A percentile compares a stretch with the other conserved stretches of the same genome.
Evolutionary conservation across 495 filamentous ascomycete genomes (phyloP).

Genomic region (Neurospora sp.): DNA sequence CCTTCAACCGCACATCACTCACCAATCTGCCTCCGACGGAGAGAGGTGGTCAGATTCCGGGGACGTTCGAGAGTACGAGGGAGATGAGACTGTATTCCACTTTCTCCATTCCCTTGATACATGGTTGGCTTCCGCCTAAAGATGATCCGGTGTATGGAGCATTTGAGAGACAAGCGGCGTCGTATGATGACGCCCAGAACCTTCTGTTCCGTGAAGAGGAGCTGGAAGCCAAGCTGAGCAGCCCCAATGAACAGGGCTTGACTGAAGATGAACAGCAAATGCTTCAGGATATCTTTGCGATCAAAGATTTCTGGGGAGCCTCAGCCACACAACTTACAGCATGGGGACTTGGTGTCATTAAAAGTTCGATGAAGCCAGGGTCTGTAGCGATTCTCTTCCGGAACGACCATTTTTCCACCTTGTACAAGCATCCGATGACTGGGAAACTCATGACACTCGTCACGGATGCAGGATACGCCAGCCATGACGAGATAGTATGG

Average conservation of each 20-base stretch:
- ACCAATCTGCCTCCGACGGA: slow-evolving; percentile 33
- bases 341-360: slow-evolving; percentile 66
- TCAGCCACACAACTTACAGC: slow-evolving; percentile 81
- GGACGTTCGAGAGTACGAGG: slow-evolving; percentile 68
- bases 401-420: slow-evolving; percentile 91
- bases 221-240: slow-evolving; percentile 65
- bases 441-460: slow-evolving; percentile 67
- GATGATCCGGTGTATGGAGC: slow-evolving; percentile 52
- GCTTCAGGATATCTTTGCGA: slow-evolving; percentile 68
- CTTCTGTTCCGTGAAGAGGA: slow-evolving; percentile 82
- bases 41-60: slow-evolving; percentile 42
- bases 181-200: slow-evolving; percentile 85
- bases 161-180: slow-evolving; percentile 60
- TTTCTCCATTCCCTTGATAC: slow-evolving; percentile 81
- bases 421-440: slow-evolving; percentile 72
- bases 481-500: slow-evolving; percentile 90
- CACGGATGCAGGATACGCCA: slow-evolving; percentile 83
- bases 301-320: slow-evolving; percentile 67
- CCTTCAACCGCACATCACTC: slow-evolving; percentile 32
- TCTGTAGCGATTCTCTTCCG: slow-evolving; percentile 83
- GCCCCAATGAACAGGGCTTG: slow-evolving; percentile 31
- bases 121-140: slow-evolving; percentile 75
- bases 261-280: slow-evolving; percentile 58
- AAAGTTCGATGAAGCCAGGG: slow-evolving; percentile 53
- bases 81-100: slow-evolving; percentile 83